Evolutionary conservation across 2,329 filamentous ascomycete species (phyloP).

Genomic region (Microsporum ferrugineum): DNA sequence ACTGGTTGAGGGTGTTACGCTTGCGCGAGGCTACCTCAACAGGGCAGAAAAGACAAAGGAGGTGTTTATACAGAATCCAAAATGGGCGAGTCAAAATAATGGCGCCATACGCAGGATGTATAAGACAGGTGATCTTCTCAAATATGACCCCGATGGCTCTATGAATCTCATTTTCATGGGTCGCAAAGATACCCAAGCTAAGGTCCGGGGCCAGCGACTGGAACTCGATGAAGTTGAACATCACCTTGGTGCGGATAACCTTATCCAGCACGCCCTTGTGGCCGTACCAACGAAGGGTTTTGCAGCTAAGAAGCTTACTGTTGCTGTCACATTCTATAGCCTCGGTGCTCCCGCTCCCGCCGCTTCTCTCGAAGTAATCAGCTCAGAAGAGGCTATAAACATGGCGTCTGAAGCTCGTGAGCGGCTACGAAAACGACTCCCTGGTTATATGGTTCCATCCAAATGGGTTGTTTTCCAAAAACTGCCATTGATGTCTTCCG

Average conservation of each 20-base stretch:
- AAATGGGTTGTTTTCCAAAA: constrained; percentile 15
- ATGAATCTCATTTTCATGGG: constrained; percentile 19
- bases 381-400: constrained; percentile 3
- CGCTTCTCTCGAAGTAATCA: constrained; percentile 6
- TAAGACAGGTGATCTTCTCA: constrained; percentile 22
- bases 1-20: constrained; percentile 28
- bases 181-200: constrained; percentile 22
- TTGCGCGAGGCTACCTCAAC: constrained; percentile 22
- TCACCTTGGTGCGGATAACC: constrained; percentile 12
- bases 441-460: constrained; percentile 20
- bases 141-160: constrained; percentile 17
- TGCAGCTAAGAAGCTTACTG: constrained; percentile 11
- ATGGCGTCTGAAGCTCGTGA: constrained; percentile 8
- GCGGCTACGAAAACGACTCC: constrained; percentile 14
- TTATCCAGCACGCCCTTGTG: constrained; percentile 9
- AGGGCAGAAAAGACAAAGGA: constrained; percentile 17
- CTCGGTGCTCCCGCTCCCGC: neutral
- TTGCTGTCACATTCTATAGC: constrained; percentile 5
- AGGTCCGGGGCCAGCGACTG: constrained; percentile 20
- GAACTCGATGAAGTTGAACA: constrained; percentile 22
- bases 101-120: constrained; percentile 13
- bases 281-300: constrained; percentile 7
- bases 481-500: constrained; percentile 18
- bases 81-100: constrained; percentile 12
- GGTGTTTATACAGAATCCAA: constrained; percentile 18